Base-by-base conservation (phyloP, 2,329 filamentous ascomycete genomes). In the Ceratocystiopsis minuta region DNA sequence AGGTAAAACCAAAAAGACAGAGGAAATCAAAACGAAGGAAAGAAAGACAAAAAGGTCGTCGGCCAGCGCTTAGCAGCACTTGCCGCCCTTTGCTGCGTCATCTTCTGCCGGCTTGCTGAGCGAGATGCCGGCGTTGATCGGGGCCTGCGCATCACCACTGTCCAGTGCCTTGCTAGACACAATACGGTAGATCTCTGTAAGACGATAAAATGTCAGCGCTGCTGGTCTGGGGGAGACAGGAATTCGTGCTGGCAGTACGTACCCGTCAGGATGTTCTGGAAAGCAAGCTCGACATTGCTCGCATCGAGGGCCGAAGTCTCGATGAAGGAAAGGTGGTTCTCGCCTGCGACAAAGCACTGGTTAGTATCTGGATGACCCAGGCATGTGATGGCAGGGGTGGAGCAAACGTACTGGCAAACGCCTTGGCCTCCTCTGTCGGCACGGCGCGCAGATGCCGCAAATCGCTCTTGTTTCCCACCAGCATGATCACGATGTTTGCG, bases 401-500 rank as follows among this genome's bases (percentile, higher is more conserved):
- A 14, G 18, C 17, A 37, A 31, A 40, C 72, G 49, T 65, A 93
- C 88, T 95, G 44, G 90, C 90, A 75, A 98, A 98, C 49, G 84
- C 73, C 67, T 96, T 98, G 54, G 88, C 90, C 64, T 96, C 88
- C 59, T 98, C 90, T 46, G 90, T 98, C 40, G 90, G 86, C 52
- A 98, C 90, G 51, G 90, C 90, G 60, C 90, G 77, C 57, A 98
- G 72, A 66, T 98, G 90, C 64, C 87, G 83, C 80, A 96, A 81
- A 93, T 98, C 90, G 64, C 87, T 96, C 81, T 98, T 98, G 78
- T 98, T 98, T 63, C 90, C 90, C 43, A 96, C 90, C 56, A 98
- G 70, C 90, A 98, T 98, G 61, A 98, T 98, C 55, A 98, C 87
- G 56, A 96, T 95, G 68, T 96, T 96, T 55, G 86, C 87, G 61